These are phyloP conservation scores for Tuber umbilicatum DNA, from an alignment of 495 filamentous ascomycete genomes.

Conservation along the genomic window DNA sequence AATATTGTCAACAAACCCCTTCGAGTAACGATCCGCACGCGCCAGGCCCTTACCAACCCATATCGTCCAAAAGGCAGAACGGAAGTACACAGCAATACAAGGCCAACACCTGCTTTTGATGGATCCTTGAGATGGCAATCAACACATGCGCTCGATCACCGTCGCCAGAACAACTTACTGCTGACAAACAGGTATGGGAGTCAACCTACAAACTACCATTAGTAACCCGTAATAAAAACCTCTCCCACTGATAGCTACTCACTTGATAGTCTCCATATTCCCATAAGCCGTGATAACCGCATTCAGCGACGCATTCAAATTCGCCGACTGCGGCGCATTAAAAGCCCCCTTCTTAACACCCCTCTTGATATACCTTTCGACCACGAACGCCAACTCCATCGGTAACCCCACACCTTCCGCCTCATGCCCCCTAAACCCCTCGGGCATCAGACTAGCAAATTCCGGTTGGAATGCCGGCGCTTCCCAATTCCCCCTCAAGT, in stretches of 20 bases:
- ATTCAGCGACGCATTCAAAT: slow-evolving; percentile 58
- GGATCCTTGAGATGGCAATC: slow-evolving; percentile 50
- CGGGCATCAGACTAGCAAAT: slow-evolving; percentile 57
- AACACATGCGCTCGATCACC: background rate
- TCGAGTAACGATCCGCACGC: background rate
- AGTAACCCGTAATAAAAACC: background rate
- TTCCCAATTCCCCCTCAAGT: slow-evolving; percentile 67
- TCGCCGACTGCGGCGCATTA: slow-evolving; percentile 40
- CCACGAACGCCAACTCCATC: slow-evolving; percentile 59
- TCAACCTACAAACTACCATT: slow-evolving; percentile 43
- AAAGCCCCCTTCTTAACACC: slow-evolving; percentile 47
- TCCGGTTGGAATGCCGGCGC: slow-evolving; percentile 49
- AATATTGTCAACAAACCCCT: background rate
- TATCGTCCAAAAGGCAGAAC: slow-evolving; percentile 65
- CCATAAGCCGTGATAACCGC: slow-evolving; percentile 59
- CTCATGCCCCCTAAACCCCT: slow-evolving; percentile 56
- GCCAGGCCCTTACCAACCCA: slow-evolving; percentile 49
- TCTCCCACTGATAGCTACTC: background rate
- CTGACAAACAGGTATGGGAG: slow-evolving; percentile 69
- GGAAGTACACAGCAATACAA: slow-evolving; percentile 66
- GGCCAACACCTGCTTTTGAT: slow-evolving; percentile 68
- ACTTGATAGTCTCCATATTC: slow-evolving; percentile 64
- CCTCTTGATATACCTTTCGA: slow-evolving; percentile 62
- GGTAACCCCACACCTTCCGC: slow-evolving; percentile 59
- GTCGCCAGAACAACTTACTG: slow-evolving; percentile 46